Percentiles rank a stretch among this genome's conserved stretches.
Evolutionary conservation across 305 asterid species (phyloP).

Genomic region (Ilex paraguariensis): DNA sequence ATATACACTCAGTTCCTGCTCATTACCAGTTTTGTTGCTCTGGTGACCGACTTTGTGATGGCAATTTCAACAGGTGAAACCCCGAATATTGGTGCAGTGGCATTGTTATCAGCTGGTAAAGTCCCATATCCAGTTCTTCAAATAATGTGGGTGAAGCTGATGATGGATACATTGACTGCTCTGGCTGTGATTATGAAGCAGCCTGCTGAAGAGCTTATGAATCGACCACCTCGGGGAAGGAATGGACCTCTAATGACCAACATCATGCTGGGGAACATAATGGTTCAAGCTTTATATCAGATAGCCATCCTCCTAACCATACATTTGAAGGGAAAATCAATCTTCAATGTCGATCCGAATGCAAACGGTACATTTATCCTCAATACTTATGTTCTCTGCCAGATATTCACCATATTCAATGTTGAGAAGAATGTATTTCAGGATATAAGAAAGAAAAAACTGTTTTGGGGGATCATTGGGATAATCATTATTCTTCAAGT

Average conservation of each 20-base stretch:
- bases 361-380: constrained; percentile 31
- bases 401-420: constrained; percentile 17
- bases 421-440: constrained; percentile 10
- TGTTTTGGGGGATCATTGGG: constrained; percentile 24
- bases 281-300: constrained; percentile 28
- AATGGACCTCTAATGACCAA: constrained; percentile 31
- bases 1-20: constrained; percentile 59
- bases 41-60: constrained; percentile 52
- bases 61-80: constrained; percentile 54
- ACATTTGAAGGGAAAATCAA: constrained; percentile 26
- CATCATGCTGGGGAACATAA: constrained; percentile 31
- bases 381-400: constrained; percentile 34
- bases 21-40: constrained; percentile 54
- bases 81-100: constrained; percentile 15
- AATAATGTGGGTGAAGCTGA: constrained; percentile 40
- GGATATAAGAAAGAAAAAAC: constrained; percentile 12
- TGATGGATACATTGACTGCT: constrained; percentile 30
- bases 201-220: constrained; percentile 23
- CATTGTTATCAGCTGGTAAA: constrained; percentile 30
- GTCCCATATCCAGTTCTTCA: constrained; percentile 32
- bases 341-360: constrained; percentile 11
- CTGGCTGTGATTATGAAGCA: constrained; percentile 28
- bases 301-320: constrained; percentile 19
- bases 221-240: constrained; percentile 15
- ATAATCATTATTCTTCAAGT: constrained; percentile 20